Evolutionary conservation across 495 filamentous ascomycete species (phyloP).

Genomic region (Podospora pseudopauciseta): DNA sequence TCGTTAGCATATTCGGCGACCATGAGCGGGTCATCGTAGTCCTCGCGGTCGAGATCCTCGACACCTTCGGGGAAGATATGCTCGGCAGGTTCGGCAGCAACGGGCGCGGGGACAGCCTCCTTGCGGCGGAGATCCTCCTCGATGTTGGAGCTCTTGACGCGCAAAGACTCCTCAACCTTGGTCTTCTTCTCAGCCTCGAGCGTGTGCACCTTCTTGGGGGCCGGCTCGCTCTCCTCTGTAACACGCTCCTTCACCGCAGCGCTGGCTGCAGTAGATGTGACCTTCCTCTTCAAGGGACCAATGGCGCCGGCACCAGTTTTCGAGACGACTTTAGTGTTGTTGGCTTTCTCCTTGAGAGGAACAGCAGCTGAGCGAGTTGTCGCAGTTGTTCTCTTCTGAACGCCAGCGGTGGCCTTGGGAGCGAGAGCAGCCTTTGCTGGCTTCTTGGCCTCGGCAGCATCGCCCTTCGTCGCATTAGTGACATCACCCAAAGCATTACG

Average conservation of each 20-base stretch:
- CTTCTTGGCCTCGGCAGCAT: conserved; percentile 71
- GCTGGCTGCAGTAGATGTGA: conserved; percentile 45
- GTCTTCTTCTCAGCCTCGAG: conserved; percentile 41
- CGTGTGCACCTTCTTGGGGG: conserved; percentile 48
- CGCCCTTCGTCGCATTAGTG: conserved; percentile 86
- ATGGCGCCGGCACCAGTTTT: conserved; percentile 61
- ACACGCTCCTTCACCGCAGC: conserved; percentile 58
- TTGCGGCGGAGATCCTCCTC: conserved; percentile 2
- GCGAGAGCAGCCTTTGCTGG: conserved; percentile 60
- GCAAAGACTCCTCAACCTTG: conserved; percentile 27
- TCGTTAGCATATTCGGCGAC: conserved; percentile 95
- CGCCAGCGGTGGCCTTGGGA: conserved; percentile 73
- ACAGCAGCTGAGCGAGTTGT: conserved; percentile 62
- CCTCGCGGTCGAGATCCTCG: conserved; percentile 75
- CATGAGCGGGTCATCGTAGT: conserved; percentile 91
- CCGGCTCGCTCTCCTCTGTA: conserved; percentile 51
- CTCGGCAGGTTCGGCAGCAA: conserved; percentile 20
- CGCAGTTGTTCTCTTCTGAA: conserved; percentile 72
- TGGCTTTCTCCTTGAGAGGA: conserved; percentile 64
- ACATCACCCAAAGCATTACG: conserved; percentile 85
- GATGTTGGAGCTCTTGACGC: conserved; percentile 23
- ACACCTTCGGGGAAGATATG: conserved; percentile 49
- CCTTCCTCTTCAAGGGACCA: conserved; percentile 61
- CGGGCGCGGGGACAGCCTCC: conserved; percentile 6
- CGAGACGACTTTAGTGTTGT: conserved; percentile 56